Conservation (phyloP, 192 early-diverging fungal genomes). For the Coemansia sp. region DNA sequence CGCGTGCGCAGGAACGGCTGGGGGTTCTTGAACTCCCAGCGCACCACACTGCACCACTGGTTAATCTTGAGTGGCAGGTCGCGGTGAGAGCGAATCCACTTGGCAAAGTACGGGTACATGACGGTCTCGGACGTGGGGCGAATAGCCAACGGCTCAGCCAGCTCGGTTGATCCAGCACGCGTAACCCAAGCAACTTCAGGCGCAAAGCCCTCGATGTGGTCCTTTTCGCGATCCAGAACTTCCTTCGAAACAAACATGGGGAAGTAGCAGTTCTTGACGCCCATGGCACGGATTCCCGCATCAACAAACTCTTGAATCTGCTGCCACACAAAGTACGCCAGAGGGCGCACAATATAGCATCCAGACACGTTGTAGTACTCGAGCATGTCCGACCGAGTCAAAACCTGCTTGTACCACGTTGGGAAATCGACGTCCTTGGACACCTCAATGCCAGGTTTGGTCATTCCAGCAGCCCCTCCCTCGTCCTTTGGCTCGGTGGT, state of each 20-base stretch:
- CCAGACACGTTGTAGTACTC: conserved; percentile 98
- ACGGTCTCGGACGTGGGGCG: conserved; percentile 99
- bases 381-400: conserved; percentile 92
- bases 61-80: conserved; percentile 95
- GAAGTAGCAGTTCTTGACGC: conserved; percentile 97
- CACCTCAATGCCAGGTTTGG: conserved; percentile 79
- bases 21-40: conserved; percentile 99
- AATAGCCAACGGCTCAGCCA: conserved; percentile 96
- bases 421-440: conserved; percentile 90
- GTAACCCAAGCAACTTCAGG: conserved; percentile 99
- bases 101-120: conserved; percentile 99
- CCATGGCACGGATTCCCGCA: conserved; percentile 79
- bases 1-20: conserved; percentile 98
- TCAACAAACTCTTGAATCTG: conserved; percentile 94
- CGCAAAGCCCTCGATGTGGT: conserved; percentile 98
- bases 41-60: conserved; percentile 99
- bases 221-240: conserved; percentile 93
- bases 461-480: conserved; percentile 54
- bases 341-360: conserved; percentile 97
- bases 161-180: conserved; percentile 83
- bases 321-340: conserved; percentile 95
- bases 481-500: conserved; percentile 30
- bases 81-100: conserved; percentile 96
- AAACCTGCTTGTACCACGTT: conserved; percentile 87
- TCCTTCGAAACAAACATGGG: conserved; percentile 96